Percentiles rank a stretch among this genome's conserved stretches.
These are phyloP conservation scores for Amylocystis lapponica DNA, from an alignment of 768 basidiomycete species.

Conservation along the genomic window DNA sequence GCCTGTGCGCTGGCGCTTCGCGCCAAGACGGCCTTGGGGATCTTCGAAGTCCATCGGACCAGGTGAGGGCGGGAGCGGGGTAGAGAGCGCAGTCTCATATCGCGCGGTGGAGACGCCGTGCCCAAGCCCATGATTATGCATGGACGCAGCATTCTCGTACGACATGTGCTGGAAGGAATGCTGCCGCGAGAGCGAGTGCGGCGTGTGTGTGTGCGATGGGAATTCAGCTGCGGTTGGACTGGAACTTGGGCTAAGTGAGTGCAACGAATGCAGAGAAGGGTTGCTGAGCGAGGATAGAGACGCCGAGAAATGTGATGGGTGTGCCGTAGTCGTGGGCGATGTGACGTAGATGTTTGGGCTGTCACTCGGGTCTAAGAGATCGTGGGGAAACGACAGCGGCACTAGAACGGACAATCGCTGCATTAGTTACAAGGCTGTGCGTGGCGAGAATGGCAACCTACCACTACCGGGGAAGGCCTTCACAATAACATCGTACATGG, in stretches of 20 bases:
- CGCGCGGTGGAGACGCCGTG: conserved; percentile 19
- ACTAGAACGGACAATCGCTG: conserved; percentile 14
- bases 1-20: conserved; percentile 49
- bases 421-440: background rate
- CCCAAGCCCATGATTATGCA: conserved; percentile 7
- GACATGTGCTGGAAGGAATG: conserved; percentile 55
- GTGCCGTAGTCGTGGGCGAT: conserved; percentile 45
- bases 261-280: conserved; percentile 38
- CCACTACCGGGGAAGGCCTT: conserved; percentile 50
- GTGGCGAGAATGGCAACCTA: conserved; percentile 28
- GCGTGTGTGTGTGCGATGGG: conserved; percentile 31
- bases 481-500: conserved; percentile 57
- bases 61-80: conserved; percentile 29
- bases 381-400: conserved; percentile 33
- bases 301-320: conserved; percentile 30
- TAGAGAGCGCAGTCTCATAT: conserved; percentile 21
- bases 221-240: conserved; percentile 50
- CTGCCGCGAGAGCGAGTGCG: conserved; percentile 46
- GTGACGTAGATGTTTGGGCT: conserved; percentile 71
- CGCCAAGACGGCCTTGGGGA: conserved; percentile 20
- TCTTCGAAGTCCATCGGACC: conserved; percentile 26
- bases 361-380: conserved; percentile 46
- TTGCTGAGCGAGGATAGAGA: conserved; percentile 33
- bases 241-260: conserved; percentile 43
- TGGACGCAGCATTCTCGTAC: conserved; percentile 16